A percentile compares a stretch with the other conserved stretches of the same genome.
phyloP scores from a whole-genome alignment of 2,329 filamentous ascomycete genomes.

The Coniochaeta sp. region DNA sequence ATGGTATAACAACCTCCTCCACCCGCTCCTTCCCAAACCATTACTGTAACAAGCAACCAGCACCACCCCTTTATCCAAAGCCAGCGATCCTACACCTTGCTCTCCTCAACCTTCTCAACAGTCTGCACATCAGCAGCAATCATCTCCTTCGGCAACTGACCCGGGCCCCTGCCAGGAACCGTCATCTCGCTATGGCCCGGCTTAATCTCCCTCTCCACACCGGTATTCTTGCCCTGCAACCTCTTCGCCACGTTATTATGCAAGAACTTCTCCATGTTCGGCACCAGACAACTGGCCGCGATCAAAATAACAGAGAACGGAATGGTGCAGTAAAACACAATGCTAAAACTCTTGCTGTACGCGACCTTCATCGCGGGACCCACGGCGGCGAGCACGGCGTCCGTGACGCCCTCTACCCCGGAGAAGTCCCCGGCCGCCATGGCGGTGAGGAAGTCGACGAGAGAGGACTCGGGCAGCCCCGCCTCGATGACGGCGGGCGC shows the following conservation, averaged over 20 bases:
- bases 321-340: slow-evolving; percentile 33
- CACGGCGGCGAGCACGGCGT: slow-evolving; percentile 25
- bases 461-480: slow-evolving; percentile 25
- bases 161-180: not conserved
- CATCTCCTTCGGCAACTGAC: not conserved
- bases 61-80: too few relatives aligned
- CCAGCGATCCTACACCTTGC: not conserved
- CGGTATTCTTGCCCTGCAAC: slow-evolving; percentile 20
- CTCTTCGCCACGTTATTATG: slow-evolving; percentile 36
- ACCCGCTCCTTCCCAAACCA: too few relatives aligned
- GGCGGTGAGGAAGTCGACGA: slow-evolving; percentile 25
- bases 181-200: too few relatives aligned
- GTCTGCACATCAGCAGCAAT: not conserved
- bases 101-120: not conserved
- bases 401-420: slow-evolving; percentile 25
- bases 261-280: slow-evolving; percentile 34
- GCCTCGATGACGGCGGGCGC: slow-evolving; percentile 24
- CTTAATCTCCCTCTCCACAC: not conserved
- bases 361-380: slow-evolving; percentile 26
- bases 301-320: slow-evolving; percentile 32
- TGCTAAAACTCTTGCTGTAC: slow-evolving; percentile 34
- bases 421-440: slow-evolving; percentile 23
- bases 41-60: too few relatives aligned
- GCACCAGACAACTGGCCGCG: slow-evolving; percentile 27
- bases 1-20: too few relatives aligned